Base-by-base conservation (phyloP, 2,329 filamentous ascomycete species). In the Calonectria honghensis region DNA sequence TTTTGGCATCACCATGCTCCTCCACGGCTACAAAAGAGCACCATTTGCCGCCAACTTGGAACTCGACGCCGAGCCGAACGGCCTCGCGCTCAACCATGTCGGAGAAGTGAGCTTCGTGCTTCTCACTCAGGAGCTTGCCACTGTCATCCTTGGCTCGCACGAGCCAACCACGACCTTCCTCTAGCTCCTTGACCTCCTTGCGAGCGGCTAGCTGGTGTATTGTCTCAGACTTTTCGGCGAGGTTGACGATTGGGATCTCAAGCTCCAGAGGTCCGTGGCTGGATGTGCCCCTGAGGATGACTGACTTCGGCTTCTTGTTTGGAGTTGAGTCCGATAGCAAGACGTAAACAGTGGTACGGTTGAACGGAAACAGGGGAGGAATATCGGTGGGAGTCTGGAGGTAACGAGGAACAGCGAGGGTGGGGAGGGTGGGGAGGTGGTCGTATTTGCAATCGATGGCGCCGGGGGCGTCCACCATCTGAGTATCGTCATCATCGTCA, bases 11-110 rank as follows among this genome's bases (percentile, higher is more conserved):
- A 7, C 63, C 72, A 1, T 86, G 83, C 11, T 87, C 85, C 75
- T 93, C 87, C 2, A 94, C 87, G 2, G 94, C 94, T 4, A 95
- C 91, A 76, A 95, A 96, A 0, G 93, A 94, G 79, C 91, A 94
- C 90, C 91, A 94, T 80, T 93, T 94, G 1, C 93, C 91, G 3
- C 89, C 90, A 11, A 95, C 90, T 78, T 94, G 93, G 79, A 91
- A 94, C 72, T 88, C 86, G 16, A 92, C 88, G 0, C 94, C 93
- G 0, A 95, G 86, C 0, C 90, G 86, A 1, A 95, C 92, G 11
- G 90, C 93, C 80, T 95, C 93, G 1, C 89, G 88, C 81, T 93
- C 89, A 0, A 92, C 89, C 79, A 95, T 88, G 61, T 91, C 89
- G 16, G 88, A 83, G 80, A 93, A 93, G 5, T 87, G 88, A 20